phyloP scores from a whole-genome alignment of 2,329 filamentous ascomycete species.

The Geoglossum cookeanum region DNA sequence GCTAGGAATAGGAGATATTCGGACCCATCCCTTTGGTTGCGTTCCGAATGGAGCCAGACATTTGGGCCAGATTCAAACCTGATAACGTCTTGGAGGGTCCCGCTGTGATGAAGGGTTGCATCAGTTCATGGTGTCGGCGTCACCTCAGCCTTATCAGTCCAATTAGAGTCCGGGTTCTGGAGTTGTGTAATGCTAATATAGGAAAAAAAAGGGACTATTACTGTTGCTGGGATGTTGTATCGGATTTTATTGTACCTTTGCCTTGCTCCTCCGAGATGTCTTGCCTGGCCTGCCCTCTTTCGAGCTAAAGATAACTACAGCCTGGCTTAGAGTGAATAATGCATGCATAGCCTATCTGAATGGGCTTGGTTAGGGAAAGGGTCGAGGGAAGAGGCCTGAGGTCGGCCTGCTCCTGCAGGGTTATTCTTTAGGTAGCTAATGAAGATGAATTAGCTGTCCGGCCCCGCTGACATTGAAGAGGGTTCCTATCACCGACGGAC shows the following conservation, averaged over 20 bases:
- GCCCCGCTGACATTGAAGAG: background rate
- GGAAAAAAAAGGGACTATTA: background rate
- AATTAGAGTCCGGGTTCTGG: background rate
- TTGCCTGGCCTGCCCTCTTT: background rate
- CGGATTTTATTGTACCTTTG: background rate
- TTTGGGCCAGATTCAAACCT: background rate
- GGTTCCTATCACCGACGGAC: background rate
- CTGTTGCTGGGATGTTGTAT: background rate
- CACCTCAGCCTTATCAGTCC: background rate
- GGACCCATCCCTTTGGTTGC: background rate
- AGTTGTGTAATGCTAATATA: background rate
- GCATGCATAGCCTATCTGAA: background rate
- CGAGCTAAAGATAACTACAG: background rate
- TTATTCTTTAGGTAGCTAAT: background rate
- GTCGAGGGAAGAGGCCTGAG: background rate
- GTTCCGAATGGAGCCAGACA: background rate
- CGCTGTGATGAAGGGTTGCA: background rate
- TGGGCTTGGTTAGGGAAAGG: background rate
- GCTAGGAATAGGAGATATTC: too few relatives aligned
- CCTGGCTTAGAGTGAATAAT: background rate
- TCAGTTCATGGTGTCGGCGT: background rate
- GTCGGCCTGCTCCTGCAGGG: too few relatives aligned
- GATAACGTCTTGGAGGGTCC: background rate
- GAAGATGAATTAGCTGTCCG: background rate
- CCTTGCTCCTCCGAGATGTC: background rate